These are phyloP conservation scores for Nepenthes gracilis DNA, from an alignment of 148 eudicot species.

Conservation along the genomic window DNA sequence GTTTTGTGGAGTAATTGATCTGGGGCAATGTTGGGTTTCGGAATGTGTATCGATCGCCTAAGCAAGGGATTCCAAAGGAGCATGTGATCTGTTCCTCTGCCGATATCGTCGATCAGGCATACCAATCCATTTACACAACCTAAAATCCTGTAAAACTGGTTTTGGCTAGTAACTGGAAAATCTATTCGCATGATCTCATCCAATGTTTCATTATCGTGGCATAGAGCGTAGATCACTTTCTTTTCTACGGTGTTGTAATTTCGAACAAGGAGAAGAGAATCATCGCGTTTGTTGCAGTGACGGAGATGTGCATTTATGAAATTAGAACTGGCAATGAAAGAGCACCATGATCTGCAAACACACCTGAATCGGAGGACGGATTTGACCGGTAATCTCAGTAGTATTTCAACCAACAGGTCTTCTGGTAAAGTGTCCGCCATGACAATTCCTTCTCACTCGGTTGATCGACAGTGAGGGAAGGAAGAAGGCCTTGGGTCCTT, in stretches of 20 bases:
- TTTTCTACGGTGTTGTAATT: not conserved
- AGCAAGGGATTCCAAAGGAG: slow-evolving; percentile 14
- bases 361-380: slow-evolving; percentile 8
- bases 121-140: slow-evolving; percentile 8
- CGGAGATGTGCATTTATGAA: slow-evolving; percentile 1
- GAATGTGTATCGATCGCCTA: slow-evolving; percentile 1
- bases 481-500: too few relatives aligned
- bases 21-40: not conserved
- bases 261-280: not conserved
- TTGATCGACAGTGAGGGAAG: too few relatives aligned
- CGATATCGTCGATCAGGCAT: slow-evolving; percentile 2
- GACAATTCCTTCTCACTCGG: not conserved
- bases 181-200: slow-evolving; percentile 1
- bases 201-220: not conserved
- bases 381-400: slow-evolving; percentile 8
- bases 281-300: not conserved
- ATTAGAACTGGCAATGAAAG: slow-evolving; percentile 1
- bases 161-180: not conserved
- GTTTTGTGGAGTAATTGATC: not conserved
- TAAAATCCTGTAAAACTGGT: not conserved
- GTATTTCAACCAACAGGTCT: slow-evolving; percentile 2
- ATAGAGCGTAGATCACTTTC: not conserved
- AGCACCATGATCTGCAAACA: slow-evolving; percentile 5
- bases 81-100: not conserved
- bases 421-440: slow-evolving; percentile 1